Conservation (phyloP, 139 green algal genomes). For the Auxenochlorella pyrenoidosa region DNA sequence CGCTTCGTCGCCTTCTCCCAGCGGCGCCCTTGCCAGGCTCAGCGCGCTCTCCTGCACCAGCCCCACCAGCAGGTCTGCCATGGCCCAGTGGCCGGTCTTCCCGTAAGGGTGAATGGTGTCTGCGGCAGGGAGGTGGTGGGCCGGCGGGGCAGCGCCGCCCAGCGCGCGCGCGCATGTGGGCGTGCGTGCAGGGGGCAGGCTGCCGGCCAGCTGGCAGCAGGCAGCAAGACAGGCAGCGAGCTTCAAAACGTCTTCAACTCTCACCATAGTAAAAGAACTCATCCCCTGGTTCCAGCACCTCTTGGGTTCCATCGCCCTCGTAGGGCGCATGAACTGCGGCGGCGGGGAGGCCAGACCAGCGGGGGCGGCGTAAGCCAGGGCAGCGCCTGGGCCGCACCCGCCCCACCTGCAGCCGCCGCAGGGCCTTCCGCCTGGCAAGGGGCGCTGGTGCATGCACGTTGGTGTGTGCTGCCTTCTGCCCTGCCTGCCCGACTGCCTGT, state of each 20-base stretch:
- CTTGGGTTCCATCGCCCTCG: neutral
- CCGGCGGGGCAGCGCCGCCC: neutral
- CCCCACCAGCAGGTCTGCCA: neutral
- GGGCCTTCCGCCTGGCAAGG: no score
- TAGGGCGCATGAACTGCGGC: neutral
- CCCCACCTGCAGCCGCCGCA: no score
- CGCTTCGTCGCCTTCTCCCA: neutral
- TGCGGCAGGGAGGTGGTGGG: neutral
- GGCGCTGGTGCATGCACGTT: no score
- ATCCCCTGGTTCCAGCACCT: neutral
- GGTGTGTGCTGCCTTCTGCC: no score
- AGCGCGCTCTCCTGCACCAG: neutral
- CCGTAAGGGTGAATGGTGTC: constrained; percentile 2
- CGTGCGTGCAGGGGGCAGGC: neutral
- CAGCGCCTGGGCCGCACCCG: no score
- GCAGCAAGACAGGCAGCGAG: no score
- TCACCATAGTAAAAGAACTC: neutral
- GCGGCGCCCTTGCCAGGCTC: neutral
- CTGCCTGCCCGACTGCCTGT: neutral
- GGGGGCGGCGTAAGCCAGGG: no score
- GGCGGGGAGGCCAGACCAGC: no score
- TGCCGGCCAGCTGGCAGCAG: no score
- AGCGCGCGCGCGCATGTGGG: neutral
- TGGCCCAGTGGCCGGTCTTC: neutral
- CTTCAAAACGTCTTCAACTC: no score